phyloP scores from a whole-genome alignment of 441 rosid genomes.

The Lepidium campestre region DNA sequence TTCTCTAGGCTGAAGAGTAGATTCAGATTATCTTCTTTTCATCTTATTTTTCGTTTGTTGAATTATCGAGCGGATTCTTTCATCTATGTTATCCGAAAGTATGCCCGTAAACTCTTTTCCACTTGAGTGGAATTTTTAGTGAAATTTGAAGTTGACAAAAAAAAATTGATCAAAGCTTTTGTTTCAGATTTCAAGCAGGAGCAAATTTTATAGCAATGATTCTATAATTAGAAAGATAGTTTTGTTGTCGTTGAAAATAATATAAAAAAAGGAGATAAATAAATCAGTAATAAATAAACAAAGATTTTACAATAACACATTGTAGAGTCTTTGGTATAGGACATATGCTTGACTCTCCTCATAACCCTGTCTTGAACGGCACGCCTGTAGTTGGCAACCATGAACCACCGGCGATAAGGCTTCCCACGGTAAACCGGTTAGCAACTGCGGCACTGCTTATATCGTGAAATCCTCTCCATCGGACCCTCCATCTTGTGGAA shows the following conservation, averaged over 20 bases:
- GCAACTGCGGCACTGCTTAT: slow-evolving; percentile 56
- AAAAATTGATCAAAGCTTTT: neutral
- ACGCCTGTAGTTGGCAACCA: slow-evolving; percentile 71
- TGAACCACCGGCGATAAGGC: slow-evolving; percentile 58
- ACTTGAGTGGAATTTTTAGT: too few relatives aligned
- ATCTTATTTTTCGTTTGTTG: too few relatives aligned
- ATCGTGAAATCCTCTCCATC: slow-evolving; percentile 65
- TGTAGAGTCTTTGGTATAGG: neutral
- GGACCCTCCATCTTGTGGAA: slow-evolving; percentile 56
- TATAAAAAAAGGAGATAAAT: neutral
- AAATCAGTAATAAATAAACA: slow-evolving; percentile 14
- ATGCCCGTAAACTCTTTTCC: too few relatives aligned
- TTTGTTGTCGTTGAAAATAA: neutral
- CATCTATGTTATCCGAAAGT: too few relatives aligned
- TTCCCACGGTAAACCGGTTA: slow-evolving; percentile 54
- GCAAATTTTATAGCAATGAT: neutral
- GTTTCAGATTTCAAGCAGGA: neutral
- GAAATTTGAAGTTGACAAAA: too few relatives aligned
- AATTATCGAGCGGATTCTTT: too few relatives aligned
- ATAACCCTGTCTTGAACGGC: slow-evolving; percentile 55
- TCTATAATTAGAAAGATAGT: neutral
- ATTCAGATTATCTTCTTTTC: too few relatives aligned
- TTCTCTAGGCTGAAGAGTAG: too few relatives aligned
- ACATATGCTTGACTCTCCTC: slow-evolving; percentile 1
- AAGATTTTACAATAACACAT: neutral